Evolutionary conservation across 768 basidiomycete genomes (phyloP).

Genomic region (Russula emetica): DNA sequence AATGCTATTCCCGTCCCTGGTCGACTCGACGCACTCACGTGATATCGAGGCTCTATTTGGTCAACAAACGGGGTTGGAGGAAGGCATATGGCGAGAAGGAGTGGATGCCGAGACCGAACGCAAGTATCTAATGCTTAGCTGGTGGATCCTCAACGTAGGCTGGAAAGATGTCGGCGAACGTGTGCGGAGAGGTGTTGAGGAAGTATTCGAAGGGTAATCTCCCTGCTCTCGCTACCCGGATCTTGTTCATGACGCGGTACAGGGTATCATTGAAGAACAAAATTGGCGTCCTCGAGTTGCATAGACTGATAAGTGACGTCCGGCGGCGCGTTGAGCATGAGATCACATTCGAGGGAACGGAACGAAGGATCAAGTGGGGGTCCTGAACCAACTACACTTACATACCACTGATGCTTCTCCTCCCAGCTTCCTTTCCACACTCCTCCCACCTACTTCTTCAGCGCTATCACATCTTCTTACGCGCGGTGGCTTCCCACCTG

Average conservation of each 20-base stretch:
- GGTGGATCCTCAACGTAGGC: constrained; percentile 91
- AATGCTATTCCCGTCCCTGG: constrained; percentile 33
- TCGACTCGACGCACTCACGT: constrained; percentile 24
- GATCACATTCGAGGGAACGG: constrained; percentile 54
- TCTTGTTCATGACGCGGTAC: not conserved
- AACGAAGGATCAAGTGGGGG: constrained; percentile 52
- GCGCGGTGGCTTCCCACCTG: constrained; percentile 51
- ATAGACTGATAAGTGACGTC: constrained; percentile 65
- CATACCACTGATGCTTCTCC: constrained; percentile 8
- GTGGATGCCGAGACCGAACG: constrained; percentile 67
- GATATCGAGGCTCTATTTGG: constrained; percentile 34
- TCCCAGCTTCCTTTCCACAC: constrained; percentile 62
- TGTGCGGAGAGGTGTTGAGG: constrained; percentile 70
- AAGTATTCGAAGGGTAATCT: constrained; percentile 77
- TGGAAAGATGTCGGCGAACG: constrained; percentile 81
- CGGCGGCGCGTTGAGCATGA: constrained; percentile 73
- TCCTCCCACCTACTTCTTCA: constrained; percentile 71
- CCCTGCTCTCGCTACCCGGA: not conserved
- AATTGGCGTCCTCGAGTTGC: constrained; percentile 64
- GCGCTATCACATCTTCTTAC: constrained; percentile 64
- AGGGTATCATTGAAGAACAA: constrained; percentile 84
- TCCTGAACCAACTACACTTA: constrained; percentile 6
- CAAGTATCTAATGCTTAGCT: constrained; percentile 79
- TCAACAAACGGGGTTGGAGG: constrained; percentile 30
- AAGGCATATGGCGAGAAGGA: constrained; percentile 31